Base-by-base conservation (phyloP, 176 grass and related monocot species). In the Ensete glaucum region DNA sequence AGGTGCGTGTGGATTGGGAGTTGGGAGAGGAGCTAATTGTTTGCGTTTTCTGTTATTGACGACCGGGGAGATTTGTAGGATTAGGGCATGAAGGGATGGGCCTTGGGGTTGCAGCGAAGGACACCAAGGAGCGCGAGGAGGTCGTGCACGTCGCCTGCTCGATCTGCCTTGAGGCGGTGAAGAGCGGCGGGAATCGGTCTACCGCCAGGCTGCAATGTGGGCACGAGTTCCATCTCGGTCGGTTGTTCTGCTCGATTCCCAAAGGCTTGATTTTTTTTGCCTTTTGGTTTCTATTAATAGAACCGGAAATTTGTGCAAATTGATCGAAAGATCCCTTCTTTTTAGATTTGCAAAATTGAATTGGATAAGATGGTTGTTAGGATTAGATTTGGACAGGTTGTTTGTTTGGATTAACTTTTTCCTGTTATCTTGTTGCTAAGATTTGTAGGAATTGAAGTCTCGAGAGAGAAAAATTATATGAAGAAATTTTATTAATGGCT, bases 181-280 rank as follows among this genome's bases (percentile, higher is more conserved):
- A 81, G 43, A 64, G 3, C n/a, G 70, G 74, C 4, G 89, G 79
- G 80, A 87, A 86, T 70, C 84, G 89, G 82, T 88, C 93, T 52
- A 96, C 87, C 34, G 93, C 93, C 58, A 83, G 73, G 83, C 88
- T 92, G 59, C 87, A 96, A 84, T 96, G 93, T 50, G 93, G 93
- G 9, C 93, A 96, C 62, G 83, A 96, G 83, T 96, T 96, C 75
- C 93, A 96, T 62, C 85, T 96, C 22, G 93, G 93, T 96, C 49
- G 80, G 85, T 66, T 26, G 1, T 16, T 17, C 26, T 68, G 1
- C 14, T 8, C 23, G 24, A 29, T 29, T 71, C 0, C 24, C 6
- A 14, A 13, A 11, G 0, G 9, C 14, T 26, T 68, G 11, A 16
- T 15, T 68, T 68, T 15, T 68, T 68, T 16, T 48, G 1, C 3